Evolutionary conservation across 257 asterid species (phyloP), one percentile per base, ranked within the genome.

Genomic region (Rehmannia glutinosa): DNA sequence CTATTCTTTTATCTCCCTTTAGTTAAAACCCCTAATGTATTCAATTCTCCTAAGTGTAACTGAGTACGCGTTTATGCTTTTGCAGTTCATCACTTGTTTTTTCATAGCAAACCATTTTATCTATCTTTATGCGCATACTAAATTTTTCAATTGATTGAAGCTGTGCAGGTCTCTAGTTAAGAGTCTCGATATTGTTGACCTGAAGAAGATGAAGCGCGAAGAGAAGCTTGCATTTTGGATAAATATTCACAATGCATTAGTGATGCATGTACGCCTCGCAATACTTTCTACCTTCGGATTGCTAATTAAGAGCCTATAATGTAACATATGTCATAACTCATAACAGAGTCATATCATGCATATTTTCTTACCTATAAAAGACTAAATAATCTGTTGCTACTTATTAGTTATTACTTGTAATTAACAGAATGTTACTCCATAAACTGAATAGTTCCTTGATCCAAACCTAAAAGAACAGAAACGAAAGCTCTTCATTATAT

Each of bases 141-240:
- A 17, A 5, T 64, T 47, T 39, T 50, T 35, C 66, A 45, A 61
- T 62, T 70, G 9, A 54, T 74, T 64, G 58, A 69, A 55, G 59
- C 53, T 71, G 70, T 80, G 82, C 81, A 92, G 98, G 81, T 78
- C 86, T 32, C 78, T 92, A 10, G 89, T 90, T 51, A 85, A 87
- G 82, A 70, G 86, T 53, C 96, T 92, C 35, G 97, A 92, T 82
- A 83, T 64, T 64, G 83, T 92, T 74, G 91, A 92, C 73, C 91
- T 82, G 47, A 76, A 66, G 73, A 90, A 76, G 81, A 87, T 92
- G 95, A 82, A 62, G 74, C 94, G 92, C 13, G 96, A 91, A 68
- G 94, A 89, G 78, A 91, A 88, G 87, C 95, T 91, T 57, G 84
- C 86, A 9, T 92, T 89, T 69, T 89, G 94, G 97, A 77, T 89